A percentile compares a stretch with the other conserved stretches of the same genome.
phyloP scores from a whole-genome alignment of 2,329 filamentous ascomycete species.

The Macrophomina phaseolina region DNA sequence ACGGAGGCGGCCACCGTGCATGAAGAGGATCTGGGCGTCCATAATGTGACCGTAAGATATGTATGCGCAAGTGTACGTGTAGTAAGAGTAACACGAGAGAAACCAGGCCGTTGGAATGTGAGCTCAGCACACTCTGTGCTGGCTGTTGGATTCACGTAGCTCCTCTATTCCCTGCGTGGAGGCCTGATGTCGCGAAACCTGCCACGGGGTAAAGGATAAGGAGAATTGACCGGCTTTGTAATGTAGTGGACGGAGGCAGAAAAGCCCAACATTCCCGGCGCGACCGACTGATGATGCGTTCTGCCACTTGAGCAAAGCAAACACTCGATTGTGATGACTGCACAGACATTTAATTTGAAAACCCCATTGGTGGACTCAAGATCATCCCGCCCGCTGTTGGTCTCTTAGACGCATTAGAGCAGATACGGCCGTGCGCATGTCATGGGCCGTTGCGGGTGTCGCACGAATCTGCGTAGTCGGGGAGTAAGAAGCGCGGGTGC shows the following conservation, averaged over 20 bases:
- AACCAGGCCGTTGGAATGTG: background rate
- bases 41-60: background rate
- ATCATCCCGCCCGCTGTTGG: no score
- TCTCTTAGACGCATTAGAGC: background rate
- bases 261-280: no score
- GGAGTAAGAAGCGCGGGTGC: background rate
- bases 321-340: background rate
- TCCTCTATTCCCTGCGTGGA: no score
- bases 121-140: no score
- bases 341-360: background rate
- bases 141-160: no score
- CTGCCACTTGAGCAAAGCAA: background rate
- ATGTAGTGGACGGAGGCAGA: no score
- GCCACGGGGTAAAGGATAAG: no score
- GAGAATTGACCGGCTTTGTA: no score
- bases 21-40: slow-evolving; percentile 7
- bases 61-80: background rate
- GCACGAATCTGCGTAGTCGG: slow-evolving; percentile 3
- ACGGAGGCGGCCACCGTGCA: slow-evolving; percentile 2
- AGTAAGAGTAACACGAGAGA: background rate
- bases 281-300: no score
- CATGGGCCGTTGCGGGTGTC: background rate
- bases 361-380: background rate
- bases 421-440: background rate
- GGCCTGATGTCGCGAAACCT: no score